These are phyloP conservation scores for Fusarium sp. DNA, from an alignment of 2,329 filamentous ascomycete genomes.

Conservation along the genomic window DNA sequence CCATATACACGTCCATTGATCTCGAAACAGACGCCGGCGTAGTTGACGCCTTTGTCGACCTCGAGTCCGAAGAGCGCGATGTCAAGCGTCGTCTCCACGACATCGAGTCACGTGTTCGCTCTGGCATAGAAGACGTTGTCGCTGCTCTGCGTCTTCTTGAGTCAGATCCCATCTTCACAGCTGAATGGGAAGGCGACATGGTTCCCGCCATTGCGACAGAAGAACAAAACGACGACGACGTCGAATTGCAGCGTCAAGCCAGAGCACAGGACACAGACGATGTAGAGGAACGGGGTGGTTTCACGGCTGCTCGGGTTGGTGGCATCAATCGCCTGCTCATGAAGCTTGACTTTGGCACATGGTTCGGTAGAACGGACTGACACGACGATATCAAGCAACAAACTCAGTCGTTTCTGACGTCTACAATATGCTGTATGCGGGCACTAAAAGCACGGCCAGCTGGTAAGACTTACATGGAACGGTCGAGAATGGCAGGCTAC, in stretches of 20 bases:
- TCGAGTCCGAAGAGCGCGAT: constrained; percentile 78
- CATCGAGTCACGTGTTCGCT: constrained; percentile 74
- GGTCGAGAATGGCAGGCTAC: constrained; percentile 12
- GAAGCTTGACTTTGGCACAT: constrained; percentile 83
- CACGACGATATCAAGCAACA: constrained; percentile 31
- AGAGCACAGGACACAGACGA: constrained; percentile 58
- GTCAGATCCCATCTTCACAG: constrained; percentile 59
- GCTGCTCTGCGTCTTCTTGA: constrained; percentile 63
- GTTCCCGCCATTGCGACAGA: constrained; percentile 29
- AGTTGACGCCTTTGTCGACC: constrained; percentile 79
- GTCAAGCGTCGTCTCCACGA: constrained; percentile 73
- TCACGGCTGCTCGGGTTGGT: constrained; percentile 78
- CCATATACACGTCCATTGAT: constrained; percentile 82
- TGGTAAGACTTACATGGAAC: constrained; percentile 17
- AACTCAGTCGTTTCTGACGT: constrained; percentile 21
- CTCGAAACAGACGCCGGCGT: constrained; percentile 86
- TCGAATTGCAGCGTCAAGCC: constrained; percentile 15
- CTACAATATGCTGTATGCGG: constrained; percentile 4
- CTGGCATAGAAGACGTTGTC: constrained; percentile 76
- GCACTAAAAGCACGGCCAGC: background rate
- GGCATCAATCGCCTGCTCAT: constrained; percentile 88
- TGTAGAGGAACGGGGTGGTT: constrained; percentile 57
- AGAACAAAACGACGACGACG: constrained; percentile 18
- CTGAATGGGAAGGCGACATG: constrained; percentile 57
- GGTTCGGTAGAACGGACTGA: constrained; percentile 60